These are phyloP conservation scores for Sporothrix sp. DNA, from an alignment of 2,329 filamentous ascomycete genomes.

Conservation along the genomic window DNA sequence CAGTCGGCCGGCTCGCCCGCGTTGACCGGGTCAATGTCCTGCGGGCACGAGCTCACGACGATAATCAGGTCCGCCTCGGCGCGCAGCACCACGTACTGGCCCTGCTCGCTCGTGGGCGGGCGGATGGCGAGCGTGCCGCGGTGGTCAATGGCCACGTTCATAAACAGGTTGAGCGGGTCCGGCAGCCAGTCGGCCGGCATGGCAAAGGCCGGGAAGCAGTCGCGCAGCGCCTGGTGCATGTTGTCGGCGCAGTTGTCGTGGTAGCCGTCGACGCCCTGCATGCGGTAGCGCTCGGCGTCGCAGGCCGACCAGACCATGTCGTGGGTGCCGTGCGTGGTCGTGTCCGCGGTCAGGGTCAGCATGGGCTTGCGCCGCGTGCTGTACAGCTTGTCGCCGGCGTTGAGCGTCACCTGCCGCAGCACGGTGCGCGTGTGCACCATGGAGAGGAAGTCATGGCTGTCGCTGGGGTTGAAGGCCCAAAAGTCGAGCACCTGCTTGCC, in stretches of 20 bases:
- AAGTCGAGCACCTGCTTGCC: constrained; percentile 42
- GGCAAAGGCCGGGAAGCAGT: constrained; percentile 20
- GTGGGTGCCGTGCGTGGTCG: constrained; percentile 29
- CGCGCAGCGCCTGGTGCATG: constrained; percentile 25
- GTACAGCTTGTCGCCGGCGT: constrained; percentile 26
- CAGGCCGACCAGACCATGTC: constrained; percentile 33
- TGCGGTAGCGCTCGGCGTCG: constrained; percentile 29
- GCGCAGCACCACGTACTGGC: constrained; percentile 26
- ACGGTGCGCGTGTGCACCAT: constrained; percentile 31
- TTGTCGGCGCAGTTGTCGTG: constrained; percentile 34
- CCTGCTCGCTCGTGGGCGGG: constrained; percentile 26
- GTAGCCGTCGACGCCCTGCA: constrained; percentile 28
- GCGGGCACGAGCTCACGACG: constrained; percentile 33
- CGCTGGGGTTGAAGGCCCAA: constrained; percentile 34
- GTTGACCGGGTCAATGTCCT: constrained; percentile 31
- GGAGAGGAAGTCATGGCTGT: constrained; percentile 26
- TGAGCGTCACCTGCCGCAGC: constrained; percentile 22
- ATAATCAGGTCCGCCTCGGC: constrained; percentile 29
- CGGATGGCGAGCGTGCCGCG: constrained; percentile 25
- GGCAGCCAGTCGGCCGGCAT: constrained; percentile 27
- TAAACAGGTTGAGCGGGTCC: constrained; percentile 34
- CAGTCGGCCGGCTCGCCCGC: constrained; percentile 27
- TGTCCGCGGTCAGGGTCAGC: constrained; percentile 28
- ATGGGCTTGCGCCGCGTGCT: constrained; percentile 29
- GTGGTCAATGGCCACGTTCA: constrained; percentile 32